Conservation (phyloP, 495 filamentous ascomycete genomes). For the Physcia stellaris region DNA sequence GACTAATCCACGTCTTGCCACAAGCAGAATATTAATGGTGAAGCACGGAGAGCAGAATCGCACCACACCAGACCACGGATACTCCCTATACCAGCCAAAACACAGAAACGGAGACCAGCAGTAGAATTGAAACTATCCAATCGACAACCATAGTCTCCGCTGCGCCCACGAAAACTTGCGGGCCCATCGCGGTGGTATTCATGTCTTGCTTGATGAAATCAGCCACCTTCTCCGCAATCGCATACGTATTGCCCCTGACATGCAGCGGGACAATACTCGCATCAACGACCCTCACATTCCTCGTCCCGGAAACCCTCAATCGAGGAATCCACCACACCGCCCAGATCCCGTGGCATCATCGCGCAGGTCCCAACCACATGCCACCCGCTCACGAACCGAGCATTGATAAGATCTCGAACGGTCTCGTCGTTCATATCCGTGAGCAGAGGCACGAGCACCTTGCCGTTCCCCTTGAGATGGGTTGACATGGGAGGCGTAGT, state of each 20-base stretch:
- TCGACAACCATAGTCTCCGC: not conserved
- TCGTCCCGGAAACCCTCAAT: constrained; percentile 33
- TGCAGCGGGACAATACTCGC: constrained; percentile 36
- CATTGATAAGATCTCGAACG: not conserved
- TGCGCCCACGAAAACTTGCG: not conserved
- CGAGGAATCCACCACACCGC: constrained; percentile 23
- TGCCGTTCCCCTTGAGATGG: constrained; percentile 3
- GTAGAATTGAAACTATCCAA: not conserved
- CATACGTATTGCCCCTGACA: constrained; percentile 40
- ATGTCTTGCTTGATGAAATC: constrained; percentile 34
- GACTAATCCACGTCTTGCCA: too few relatives aligned
- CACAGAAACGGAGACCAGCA: too few relatives aligned
- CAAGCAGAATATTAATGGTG: too few relatives aligned
- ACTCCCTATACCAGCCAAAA: too few relatives aligned
- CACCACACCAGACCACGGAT: too few relatives aligned
- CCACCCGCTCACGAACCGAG: not conserved
- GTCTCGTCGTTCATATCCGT: not conserved
- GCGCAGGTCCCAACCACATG: not conserved
- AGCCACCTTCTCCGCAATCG: constrained; percentile 41
- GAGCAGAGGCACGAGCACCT: not conserved
- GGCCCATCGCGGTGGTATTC: not conserved
- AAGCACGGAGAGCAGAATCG: too few relatives aligned
- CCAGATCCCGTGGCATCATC: constrained; percentile 24
- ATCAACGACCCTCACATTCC: constrained; percentile 38
- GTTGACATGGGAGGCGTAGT: constrained; percentile 2